Conservation (phyloP, 2,329 filamentous ascomycete genomes). For the Fonsecaea pugnacius region DNA sequence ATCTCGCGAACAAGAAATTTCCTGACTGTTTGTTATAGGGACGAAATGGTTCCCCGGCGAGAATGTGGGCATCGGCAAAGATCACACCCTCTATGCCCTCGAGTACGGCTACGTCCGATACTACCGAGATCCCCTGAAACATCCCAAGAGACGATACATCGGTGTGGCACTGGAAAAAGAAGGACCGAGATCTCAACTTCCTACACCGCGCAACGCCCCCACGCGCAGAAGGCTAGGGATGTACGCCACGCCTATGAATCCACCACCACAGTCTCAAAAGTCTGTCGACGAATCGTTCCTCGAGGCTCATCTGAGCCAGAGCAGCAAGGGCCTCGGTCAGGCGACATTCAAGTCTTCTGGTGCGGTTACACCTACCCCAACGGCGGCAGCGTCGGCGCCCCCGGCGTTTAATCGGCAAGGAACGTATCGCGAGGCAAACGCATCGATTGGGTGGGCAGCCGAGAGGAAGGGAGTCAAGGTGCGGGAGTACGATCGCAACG, state of each 20-base stretch:
- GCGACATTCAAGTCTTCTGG: slow-evolving; percentile 34
- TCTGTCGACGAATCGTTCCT: slow-evolving; percentile 23
- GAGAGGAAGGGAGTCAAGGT: slow-evolving; percentile 63
- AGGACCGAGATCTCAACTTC: slow-evolving; percentile 65
- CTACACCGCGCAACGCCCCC: slow-evolving; percentile 73
- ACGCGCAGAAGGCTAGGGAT: slow-evolving; percentile 77
- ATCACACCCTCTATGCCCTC: slow-evolving; percentile 92
- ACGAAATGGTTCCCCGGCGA: slow-evolving; percentile 94
- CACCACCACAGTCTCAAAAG: slow-evolving; percentile 35
- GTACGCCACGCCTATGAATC: slow-evolving; percentile 56
- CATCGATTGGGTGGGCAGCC: slow-evolving; percentile 34
- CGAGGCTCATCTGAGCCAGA: slow-evolving; percentile 25
- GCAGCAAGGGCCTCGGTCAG: slow-evolving; percentile 21
- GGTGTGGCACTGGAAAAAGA: slow-evolving; percentile 85
- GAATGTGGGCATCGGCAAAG: slow-evolving; percentile 91
- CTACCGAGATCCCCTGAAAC: slow-evolving; percentile 82
- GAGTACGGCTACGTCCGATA: slow-evolving; percentile 92
- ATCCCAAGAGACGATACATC: slow-evolving; percentile 91
- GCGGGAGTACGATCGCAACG: slow-evolving; percentile 59
- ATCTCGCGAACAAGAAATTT: not conserved
- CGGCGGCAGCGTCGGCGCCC: too few species aligned
- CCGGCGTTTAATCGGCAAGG: slow-evolving; percentile 40
- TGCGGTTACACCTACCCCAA: slow-evolving; percentile 35
- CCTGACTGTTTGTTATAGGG: slow-evolving; percentile 51
- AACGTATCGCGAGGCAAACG: slow-evolving; percentile 59